phyloP scores from a whole-genome alignment of 2,329 filamentous ascomycete species.

The Peltaster fructicola region DNA sequence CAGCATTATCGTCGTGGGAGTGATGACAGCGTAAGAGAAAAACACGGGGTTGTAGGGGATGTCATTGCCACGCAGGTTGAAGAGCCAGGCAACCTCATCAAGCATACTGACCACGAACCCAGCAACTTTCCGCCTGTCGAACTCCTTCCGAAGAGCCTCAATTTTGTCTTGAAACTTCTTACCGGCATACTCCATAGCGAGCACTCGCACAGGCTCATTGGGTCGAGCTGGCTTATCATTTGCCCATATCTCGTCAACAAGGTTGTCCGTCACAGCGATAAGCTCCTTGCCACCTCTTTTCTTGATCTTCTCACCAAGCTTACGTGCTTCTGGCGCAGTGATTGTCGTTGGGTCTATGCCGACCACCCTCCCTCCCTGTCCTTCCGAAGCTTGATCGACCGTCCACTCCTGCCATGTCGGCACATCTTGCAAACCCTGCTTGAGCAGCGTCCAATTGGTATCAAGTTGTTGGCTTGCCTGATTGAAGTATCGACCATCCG shows the following conservation, averaged over 20 bases:
- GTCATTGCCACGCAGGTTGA: slow-evolving; percentile 85
- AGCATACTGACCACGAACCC: slow-evolving; percentile 88
- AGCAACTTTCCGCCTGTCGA: slow-evolving; percentile 73
- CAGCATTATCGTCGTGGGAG: slow-evolving; percentile 54
- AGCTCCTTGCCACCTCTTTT: slow-evolving; percentile 68
- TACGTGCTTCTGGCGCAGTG: slow-evolving; percentile 52
- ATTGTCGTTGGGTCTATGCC: slow-evolving; percentile 83
- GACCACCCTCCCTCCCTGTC: slow-evolving; percentile 66
- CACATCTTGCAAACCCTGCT: slow-evolving; percentile 83
- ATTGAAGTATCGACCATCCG: slow-evolving; percentile 95
- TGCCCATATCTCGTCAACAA: slow-evolving; percentile 86
- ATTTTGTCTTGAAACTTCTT: slow-evolving; percentile 73
- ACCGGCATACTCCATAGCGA: slow-evolving; percentile 57
- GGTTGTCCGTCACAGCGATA: slow-evolving; percentile 58
- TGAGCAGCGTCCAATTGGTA: slow-evolving; percentile 75
- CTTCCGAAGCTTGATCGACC: slow-evolving; percentile 49
- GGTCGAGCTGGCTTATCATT: slow-evolving; percentile 55
- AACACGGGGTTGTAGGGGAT: slow-evolving; percentile 98
- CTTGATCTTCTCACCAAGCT: slow-evolving; percentile 70
- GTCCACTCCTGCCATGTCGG: slow-evolving; percentile 97
- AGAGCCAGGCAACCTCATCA: slow-evolving; percentile 96
- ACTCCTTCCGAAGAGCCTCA: slow-evolving; percentile 68
- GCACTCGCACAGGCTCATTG: slow-evolving; percentile 54
- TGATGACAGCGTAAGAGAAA: slow-evolving; percentile 88
- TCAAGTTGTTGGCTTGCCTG: slow-evolving; percentile 86